Percentiles rank a stretch among this genome's conserved stretches.
phyloP scores from a whole-genome alignment of 192 early-diverging fungal genomes.

The Coemansia sp. region DNA sequence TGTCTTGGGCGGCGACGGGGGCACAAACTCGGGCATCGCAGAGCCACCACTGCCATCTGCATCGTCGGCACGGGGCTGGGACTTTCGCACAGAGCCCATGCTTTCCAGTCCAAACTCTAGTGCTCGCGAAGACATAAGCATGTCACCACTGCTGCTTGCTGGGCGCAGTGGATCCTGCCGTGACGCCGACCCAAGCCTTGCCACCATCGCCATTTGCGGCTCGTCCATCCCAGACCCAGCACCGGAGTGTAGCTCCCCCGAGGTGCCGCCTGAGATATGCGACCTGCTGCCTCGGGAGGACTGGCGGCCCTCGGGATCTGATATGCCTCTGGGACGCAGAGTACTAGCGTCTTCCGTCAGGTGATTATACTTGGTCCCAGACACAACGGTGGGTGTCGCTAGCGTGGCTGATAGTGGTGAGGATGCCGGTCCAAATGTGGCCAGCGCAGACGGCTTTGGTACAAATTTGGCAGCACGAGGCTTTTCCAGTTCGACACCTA shows the following conservation, averaged over 20 bases:
- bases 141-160: neutral
- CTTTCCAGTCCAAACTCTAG: constrained; percentile 10
- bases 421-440: constrained; percentile 12
- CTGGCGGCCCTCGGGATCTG: constrained; percentile 40
- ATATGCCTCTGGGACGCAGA: constrained; percentile 30
- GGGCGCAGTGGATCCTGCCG: constrained; percentile 6
- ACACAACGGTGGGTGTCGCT: constrained; percentile 15
- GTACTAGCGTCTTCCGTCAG: constrained; percentile 14
- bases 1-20: constrained; percentile 25
- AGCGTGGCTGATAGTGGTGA: constrained; percentile 19
- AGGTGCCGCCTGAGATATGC: constrained; percentile 1
- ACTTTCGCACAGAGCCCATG: neutral
- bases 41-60: neutral
- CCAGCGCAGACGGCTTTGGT: constrained; percentile 15
- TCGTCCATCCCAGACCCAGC: neutral
- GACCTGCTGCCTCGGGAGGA: constrained; percentile 17
- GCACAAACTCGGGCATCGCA: constrained; percentile 14
- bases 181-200: neutral
- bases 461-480: neutral
- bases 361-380: constrained; percentile 17
- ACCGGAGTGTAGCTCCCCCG: neutral
- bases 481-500: constrained; percentile 1
- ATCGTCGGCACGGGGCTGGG: neutral
- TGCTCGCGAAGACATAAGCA: constrained; percentile 12
- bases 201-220: neutral